phyloP scores from a whole-genome alignment of 805 yeast species.

The Sugiyamaella valdiviana region DNA sequence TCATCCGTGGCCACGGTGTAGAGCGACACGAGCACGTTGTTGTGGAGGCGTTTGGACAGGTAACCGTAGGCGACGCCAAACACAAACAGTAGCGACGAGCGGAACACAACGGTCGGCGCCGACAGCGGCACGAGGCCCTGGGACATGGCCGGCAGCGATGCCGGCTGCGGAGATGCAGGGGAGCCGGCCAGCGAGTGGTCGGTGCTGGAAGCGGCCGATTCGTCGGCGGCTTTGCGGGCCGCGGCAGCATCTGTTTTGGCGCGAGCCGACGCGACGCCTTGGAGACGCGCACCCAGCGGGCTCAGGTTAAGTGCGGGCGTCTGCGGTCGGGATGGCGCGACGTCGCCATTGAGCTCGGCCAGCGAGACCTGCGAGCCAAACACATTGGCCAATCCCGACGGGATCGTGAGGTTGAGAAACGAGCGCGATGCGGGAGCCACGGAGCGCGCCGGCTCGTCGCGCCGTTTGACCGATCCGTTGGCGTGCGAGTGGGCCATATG shows the following conservation, averaged over 20 bases:
- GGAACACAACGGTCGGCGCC: slow-evolving; percentile 11
- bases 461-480: slow-evolving; percentile 1
- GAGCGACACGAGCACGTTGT: slow-evolving; percentile 24
- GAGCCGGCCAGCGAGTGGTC: slow-evolving; percentile 1
- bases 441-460: background rate
- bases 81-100: slow-evolving; percentile 20
- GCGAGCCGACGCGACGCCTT: background rate
- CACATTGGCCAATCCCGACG: slow-evolving; percentile 33
- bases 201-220: slow-evolving; percentile 1
- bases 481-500: no score
- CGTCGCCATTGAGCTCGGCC: slow-evolving; percentile 33
- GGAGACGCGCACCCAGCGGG: background rate
- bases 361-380: slow-evolving; percentile 36
- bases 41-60: slow-evolving; percentile 26
- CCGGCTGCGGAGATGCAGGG: background rate
- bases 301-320: slow-evolving; percentile 5
- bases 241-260: background rate
- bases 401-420: slow-evolving; percentile 23
- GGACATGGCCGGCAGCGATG: slow-evolving; percentile 10
- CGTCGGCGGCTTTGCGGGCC: slow-evolving; percentile 4
- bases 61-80: slow-evolving; percentile 30
- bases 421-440: slow-evolving; percentile 12
- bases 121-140: slow-evolving; percentile 18
- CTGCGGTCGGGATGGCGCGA: slow-evolving; percentile 7
- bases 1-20: slow-evolving; percentile 21